Evolutionary conservation across 2,329 filamentous ascomycete species (phyloP).

Genomic region (Xenoacremonium recifei): DNA sequence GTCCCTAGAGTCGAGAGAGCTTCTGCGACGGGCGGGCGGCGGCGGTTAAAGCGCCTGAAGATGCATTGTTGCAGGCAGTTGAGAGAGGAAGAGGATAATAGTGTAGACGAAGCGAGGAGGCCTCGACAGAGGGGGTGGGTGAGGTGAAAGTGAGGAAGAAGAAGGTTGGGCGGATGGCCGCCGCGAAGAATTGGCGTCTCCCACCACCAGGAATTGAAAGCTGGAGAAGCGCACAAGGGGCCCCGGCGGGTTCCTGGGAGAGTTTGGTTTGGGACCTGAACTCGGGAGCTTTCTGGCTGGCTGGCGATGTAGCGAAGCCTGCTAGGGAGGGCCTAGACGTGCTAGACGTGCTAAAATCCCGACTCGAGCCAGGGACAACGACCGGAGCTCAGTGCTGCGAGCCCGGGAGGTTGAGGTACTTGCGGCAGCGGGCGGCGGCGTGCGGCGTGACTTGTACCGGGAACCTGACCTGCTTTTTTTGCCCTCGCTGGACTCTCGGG

Average conservation of each 20-base stretch:
- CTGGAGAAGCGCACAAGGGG: not conserved
- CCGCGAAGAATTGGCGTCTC: too few species aligned
- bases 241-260: not conserved
- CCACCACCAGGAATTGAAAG: too few species aligned
- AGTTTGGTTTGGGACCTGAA: too few species aligned
- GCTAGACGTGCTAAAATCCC: not conserved
- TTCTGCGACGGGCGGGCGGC: constrained; percentile 25
- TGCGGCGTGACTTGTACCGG: not conserved
- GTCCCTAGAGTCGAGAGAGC: constrained; percentile 24
- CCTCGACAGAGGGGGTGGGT: too few species aligned
- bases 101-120: too few species aligned
- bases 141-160: too few species aligned
- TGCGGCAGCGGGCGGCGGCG: not conserved
- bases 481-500: too few species aligned
- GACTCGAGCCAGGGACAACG: too few species aligned
- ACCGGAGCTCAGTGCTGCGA: too few species aligned
- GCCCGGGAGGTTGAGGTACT: not conserved
- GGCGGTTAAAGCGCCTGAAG: constrained; percentile 23
- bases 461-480: too few species aligned
- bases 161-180: constrained; percentile 1
- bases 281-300: not conserved
- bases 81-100: not conserved
- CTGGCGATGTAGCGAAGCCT: not conserved
- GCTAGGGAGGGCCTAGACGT: too few species aligned
- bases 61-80: constrained; percentile 19